phyloP scores from a whole-genome alignment of 768 basidiomycete species.

The Hericium rajendrae region DNA sequence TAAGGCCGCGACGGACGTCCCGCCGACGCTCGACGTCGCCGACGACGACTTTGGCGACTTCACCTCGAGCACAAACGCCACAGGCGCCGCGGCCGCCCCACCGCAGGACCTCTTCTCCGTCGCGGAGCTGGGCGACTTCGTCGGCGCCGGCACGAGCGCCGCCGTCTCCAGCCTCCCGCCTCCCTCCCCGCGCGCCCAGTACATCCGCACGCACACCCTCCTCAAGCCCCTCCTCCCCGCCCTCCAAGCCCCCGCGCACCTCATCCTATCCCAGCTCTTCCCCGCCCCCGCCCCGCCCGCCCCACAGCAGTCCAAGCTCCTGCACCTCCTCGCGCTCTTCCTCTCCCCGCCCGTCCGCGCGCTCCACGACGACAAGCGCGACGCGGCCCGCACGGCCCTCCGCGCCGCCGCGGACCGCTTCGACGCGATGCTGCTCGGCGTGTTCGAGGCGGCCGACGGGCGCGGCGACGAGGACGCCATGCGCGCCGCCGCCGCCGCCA shows the following conservation, averaged over 20 bases:
- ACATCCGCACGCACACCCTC: conserved; percentile 54
- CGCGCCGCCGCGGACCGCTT: conserved; percentile 80
- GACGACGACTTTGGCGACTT: conserved; percentile 93
- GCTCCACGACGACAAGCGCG: conserved; percentile 47
- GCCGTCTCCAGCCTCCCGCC: conserved; percentile 25
- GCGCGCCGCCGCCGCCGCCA: conserved; percentile 71
- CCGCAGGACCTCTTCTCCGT: conserved; percentile 15
- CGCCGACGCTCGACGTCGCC: conserved; percentile 50
- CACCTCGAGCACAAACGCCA: conserved; percentile 28
- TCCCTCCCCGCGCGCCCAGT: conserved; percentile 41
- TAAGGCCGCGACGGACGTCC: conserved; percentile 30
- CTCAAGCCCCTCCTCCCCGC: conserved; percentile 50
- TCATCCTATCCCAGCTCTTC: conserved; percentile 52
- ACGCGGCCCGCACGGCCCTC: conserved; percentile 47
- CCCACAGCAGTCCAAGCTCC: conserved; percentile 29
- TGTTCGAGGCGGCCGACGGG: conserved; percentile 82
- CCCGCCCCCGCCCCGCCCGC: conserved; percentile 29
- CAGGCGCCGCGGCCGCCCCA: background rate
- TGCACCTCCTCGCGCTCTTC: conserved; percentile 67
- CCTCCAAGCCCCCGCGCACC: conserved; percentile 55
- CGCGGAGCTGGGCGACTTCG: conserved; percentile 41
- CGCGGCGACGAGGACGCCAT: conserved; percentile 64
- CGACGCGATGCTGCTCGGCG: conserved; percentile 75
- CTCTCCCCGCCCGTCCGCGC: conserved; percentile 67
- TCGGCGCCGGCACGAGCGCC: conserved; percentile 26